Percentiles rank a stretch among this genome's conserved stretches.
Conservation (phyloP, 2,329 filamentous ascomycete species). For the Plectosphaerella cucumerina region DNA sequence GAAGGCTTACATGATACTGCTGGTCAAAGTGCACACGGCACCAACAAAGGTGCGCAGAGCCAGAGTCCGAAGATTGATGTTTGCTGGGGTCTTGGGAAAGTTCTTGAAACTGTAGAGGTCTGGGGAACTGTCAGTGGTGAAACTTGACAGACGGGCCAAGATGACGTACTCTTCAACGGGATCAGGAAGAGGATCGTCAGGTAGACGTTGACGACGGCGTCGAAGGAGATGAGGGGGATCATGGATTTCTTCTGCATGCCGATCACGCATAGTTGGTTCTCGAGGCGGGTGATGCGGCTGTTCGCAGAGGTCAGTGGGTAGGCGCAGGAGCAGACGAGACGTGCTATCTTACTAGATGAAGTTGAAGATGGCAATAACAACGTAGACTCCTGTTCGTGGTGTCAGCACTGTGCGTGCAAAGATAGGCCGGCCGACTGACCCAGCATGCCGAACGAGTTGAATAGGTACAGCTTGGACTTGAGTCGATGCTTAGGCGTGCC, state of each 20-base stretch:
- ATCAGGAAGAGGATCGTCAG: constrained; percentile 59
- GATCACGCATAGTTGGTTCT: constrained; percentile 54
- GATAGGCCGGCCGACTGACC: constrained; percentile 15
- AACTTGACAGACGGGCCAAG: neutral
- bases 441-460: constrained; percentile 56
- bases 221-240: constrained; percentile 58
- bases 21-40: constrained; percentile 50
- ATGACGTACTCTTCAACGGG: constrained; percentile 49
- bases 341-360: constrained; percentile 51
- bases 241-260: constrained; percentile 56
- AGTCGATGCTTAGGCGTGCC: constrained; percentile 45
- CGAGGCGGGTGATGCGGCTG: constrained; percentile 53
- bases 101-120: constrained; percentile 52
- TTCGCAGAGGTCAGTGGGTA: neutral
- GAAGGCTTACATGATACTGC: constrained; percentile 49
- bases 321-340: neutral
- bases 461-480: constrained; percentile 53
- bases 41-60: constrained; percentile 58
- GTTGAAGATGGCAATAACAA: constrained; percentile 49
- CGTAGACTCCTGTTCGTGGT: constrained; percentile 25
- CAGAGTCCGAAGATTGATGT: constrained; percentile 41
- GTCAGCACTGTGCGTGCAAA: no score
- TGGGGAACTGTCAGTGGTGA: constrained; percentile 18
- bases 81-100: constrained; percentile 34
- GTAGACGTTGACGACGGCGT: constrained; percentile 58